Percentiles rank a stretch among this genome's conserved stretches.
Conservation (phyloP, 1,284 basidiomycete species). For the Leccinum huronense region DNA sequence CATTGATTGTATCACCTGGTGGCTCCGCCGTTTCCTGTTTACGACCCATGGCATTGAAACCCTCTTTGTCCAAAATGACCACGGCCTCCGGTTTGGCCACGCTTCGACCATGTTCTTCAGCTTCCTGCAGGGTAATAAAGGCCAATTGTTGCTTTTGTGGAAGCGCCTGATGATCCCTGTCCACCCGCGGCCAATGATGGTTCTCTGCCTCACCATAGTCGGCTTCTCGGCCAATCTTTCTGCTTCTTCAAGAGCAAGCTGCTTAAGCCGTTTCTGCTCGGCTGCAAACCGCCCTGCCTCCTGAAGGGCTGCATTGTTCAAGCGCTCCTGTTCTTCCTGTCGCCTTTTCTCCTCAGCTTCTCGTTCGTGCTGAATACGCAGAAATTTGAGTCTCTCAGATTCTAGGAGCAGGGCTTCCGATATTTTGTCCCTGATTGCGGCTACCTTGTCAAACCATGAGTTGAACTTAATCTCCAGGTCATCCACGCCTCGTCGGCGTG, state of each 20-base stretch:
- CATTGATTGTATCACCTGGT: conserved; percentile 2
- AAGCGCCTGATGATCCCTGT: conserved; percentile 28
- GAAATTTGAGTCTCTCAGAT: conserved; percentile 33
- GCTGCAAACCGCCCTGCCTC: conserved; percentile 22
- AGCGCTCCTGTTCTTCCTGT: conserved; percentile 32
- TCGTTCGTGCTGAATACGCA: conserved; percentile 23
- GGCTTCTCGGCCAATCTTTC: conserved; percentile 34
- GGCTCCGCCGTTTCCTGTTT: conserved; percentile 21
- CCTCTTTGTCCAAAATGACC: conserved; percentile 27
- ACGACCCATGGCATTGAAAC: neutral
- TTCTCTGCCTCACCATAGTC: conserved; percentile 18
- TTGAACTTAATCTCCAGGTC: conserved; percentile 49
- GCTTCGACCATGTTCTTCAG: conserved; percentile 30
- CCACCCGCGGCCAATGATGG: conserved; percentile 29
- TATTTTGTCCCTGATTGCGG: conserved; percentile 40
- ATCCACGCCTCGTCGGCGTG: conserved; percentile 48
- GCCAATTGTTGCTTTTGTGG: conserved; percentile 28
- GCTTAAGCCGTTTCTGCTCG: conserved; percentile 32
- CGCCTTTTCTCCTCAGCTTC: conserved; percentile 34
- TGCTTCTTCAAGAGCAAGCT: conserved; percentile 19
- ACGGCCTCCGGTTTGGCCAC: conserved; percentile 29
- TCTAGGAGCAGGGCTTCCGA: conserved; percentile 38
- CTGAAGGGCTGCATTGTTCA: conserved; percentile 29
- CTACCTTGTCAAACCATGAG: conserved; percentile 47
- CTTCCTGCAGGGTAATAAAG: conserved; percentile 23